phyloP scores from a whole-genome alignment of 345 rosid species.

The Chamaenerion angustifolium region DNA sequence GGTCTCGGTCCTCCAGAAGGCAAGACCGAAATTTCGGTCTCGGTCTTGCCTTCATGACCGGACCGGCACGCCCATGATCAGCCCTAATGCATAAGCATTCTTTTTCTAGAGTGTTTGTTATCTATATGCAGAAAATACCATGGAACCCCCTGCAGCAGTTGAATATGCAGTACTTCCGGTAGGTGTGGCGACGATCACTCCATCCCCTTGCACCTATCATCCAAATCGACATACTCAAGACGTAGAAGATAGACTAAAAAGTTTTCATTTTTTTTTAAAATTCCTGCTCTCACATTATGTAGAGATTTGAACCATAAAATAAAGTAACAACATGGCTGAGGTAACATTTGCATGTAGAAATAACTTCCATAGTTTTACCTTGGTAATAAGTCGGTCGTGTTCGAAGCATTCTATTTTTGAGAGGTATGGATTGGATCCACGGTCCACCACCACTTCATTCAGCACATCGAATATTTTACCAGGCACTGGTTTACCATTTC shows the following conservation, averaged over 20 bases:
- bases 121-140: slow-evolving; percentile 33
- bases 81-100: too few species aligned
- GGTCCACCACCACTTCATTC: slow-evolving; percentile 86
- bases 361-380: slow-evolving; percentile 30
- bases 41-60: too few species aligned
- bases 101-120: background rate
- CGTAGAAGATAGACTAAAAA: too few species aligned
- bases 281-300: too few species aligned
- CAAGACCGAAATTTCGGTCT: too few species aligned
- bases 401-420: slow-evolving; percentile 96
- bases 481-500: slow-evolving; percentile 76
- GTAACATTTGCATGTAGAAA: background rate
- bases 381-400: slow-evolving; percentile 88
- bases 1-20: too few species aligned
- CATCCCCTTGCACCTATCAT: slow-evolving; percentile 92
- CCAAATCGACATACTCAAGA: too few species aligned
- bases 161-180: slow-evolving; percentile 99
- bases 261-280: too few species aligned
- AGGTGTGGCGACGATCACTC: slow-evolving; percentile 97
- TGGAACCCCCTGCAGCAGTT: slow-evolving; percentile 98
- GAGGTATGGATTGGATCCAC: slow-evolving; percentile 98
- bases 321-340: background rate
- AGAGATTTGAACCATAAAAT: background rate
- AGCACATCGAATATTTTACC: slow-evolving; percentile 92
- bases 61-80: too few species aligned